Conservation (phyloP, 768 basidiomycete species). For the Neoboletus brunneissimus region DNA sequence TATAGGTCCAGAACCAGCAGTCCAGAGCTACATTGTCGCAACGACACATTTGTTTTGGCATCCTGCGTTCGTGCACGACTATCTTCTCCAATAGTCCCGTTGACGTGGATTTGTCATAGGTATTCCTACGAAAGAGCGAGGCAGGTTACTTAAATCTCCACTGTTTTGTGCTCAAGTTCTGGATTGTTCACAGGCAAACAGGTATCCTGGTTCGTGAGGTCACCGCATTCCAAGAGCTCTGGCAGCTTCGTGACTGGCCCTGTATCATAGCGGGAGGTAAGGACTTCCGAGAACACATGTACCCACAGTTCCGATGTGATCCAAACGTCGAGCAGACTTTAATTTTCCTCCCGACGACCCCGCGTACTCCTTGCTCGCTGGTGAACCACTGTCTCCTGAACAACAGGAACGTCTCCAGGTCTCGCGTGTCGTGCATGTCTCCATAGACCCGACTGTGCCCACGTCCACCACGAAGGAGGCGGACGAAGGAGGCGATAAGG, state of each 20-base stretch:
- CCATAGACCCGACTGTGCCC: conserved; percentile 61
- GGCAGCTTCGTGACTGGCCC: conserved; percentile 59
- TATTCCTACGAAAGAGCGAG: conserved; percentile 81
- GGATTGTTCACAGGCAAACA: conserved; percentile 55
- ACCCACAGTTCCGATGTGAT: background rate
- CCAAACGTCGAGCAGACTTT: conserved; percentile 58
- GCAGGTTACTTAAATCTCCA: conserved; percentile 37
- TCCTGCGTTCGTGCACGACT: conserved; percentile 55
- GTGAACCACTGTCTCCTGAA: conserved; percentile 50
- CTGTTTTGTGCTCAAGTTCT: background rate
- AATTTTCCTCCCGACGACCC: conserved; percentile 84
- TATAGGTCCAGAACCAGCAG: conserved; percentile 28
- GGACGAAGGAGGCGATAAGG: conserved; percentile 41
- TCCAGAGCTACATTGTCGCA: conserved; percentile 66
- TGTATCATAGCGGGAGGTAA: conserved; percentile 82
- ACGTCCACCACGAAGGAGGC: conserved; percentile 20
- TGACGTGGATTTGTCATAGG: conserved; percentile 6
- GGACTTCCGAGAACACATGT: background rate
- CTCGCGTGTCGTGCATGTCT: conserved; percentile 72
- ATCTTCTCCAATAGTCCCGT: background rate
- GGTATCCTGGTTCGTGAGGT: conserved; percentile 71
- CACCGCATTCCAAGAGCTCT: conserved; percentile 48
- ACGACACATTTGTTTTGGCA: conserved; percentile 98
- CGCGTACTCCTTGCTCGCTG: conserved; percentile 74
- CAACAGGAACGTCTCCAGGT: conserved; percentile 52